Evolutionary conservation across 768 basidiomycete species (phyloP).

Genomic region (Rhodotorula sphaerocarpa): DNA sequence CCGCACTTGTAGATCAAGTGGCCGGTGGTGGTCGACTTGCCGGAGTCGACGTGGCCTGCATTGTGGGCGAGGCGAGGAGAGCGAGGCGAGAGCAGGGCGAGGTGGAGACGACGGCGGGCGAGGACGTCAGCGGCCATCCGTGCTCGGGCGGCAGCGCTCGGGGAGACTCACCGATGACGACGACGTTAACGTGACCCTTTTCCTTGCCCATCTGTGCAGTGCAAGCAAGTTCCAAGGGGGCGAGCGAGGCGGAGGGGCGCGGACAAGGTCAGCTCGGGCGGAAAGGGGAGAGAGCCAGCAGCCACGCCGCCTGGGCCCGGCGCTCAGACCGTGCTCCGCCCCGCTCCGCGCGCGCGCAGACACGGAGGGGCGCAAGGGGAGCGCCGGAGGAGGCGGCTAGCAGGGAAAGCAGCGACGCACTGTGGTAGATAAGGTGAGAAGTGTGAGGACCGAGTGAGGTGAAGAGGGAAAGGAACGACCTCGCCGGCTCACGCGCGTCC

Average conservation of each 20-base stretch:
- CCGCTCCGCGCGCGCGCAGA: too few relatives aligned
- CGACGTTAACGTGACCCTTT: constrained; percentile 79
- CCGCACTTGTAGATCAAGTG: constrained; percentile 99
- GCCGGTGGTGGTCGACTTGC: constrained; percentile 99
- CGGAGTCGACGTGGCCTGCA: constrained; percentile 91
- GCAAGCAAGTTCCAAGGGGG: too few relatives aligned
- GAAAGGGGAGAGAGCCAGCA: too few relatives aligned
- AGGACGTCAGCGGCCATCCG: constrained; percentile 40
- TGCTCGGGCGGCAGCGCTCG: constrained; percentile 20
- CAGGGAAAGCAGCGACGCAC: too few relatives aligned
- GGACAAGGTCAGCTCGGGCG: too few relatives aligned
- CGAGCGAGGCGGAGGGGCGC: too few relatives aligned
- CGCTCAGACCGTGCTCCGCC: too few relatives aligned
- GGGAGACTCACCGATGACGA: constrained; percentile 48
- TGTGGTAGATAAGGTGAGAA: too few relatives aligned
- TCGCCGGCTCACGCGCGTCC: not conserved
- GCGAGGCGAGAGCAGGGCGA: constrained; percentile 19
- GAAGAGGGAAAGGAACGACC: not conserved
- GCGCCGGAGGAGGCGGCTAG: too few relatives aligned
- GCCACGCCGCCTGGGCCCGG: too few relatives aligned
- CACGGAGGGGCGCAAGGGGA: too few relatives aligned
- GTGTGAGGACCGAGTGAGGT: too few relatives aligned
- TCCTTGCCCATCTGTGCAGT: constrained; percentile 18
- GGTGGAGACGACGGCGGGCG: constrained; percentile 1
- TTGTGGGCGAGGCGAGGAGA: constrained; percentile 41